These are phyloP conservation scores for Ceratocystis smalleyi DNA, from an alignment of 2,329 filamentous ascomycete genomes.

Conservation along the genomic window DNA sequence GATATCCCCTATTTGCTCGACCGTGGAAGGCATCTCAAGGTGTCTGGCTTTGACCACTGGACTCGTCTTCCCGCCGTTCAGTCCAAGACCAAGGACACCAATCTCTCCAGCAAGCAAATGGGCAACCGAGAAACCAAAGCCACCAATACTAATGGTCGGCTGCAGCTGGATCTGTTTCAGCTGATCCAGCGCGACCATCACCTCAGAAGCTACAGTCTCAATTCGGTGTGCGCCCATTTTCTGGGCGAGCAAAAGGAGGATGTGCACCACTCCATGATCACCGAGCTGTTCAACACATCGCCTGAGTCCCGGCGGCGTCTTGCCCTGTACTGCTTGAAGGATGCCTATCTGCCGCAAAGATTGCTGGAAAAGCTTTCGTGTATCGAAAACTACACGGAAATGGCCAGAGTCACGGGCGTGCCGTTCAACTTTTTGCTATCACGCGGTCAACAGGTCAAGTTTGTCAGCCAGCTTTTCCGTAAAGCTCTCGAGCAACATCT, in stretches of 20 bases:
- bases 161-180: slow-evolving; percentile 90
- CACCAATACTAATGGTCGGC: slow-evolving; percentile 84
- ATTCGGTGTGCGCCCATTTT: slow-evolving; percentile 90
- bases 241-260: slow-evolving; percentile 96
- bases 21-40: slow-evolving; percentile 70
- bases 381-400: slow-evolving; percentile 97
- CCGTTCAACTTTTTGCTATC: slow-evolving; percentile 90
- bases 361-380: slow-evolving; percentile 97
- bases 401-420: slow-evolving; percentile 97
- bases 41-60: slow-evolving; percentile 71
- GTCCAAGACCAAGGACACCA: slow-evolving; percentile 62
- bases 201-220: slow-evolving; percentile 87
- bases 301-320: slow-evolving; percentile 80
- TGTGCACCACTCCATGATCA: slow-evolving; percentile 98
- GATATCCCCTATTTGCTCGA: slow-evolving; percentile 94
- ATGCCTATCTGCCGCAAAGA: slow-evolving; percentile 85
- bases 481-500: slow-evolving; percentile 87
- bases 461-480: slow-evolving; percentile 90
- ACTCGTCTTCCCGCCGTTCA: slow-evolving; percentile 56
- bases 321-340: slow-evolving; percentile 92
- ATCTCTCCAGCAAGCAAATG: slow-evolving; percentile 96
- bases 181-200: slow-evolving; percentile 90
- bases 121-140: slow-evolving; percentile 86
- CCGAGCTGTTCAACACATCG: slow-evolving; percentile 91
- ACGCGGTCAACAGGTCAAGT: slow-evolving; percentile 91